Base-by-base conservation (phyloP, 306 rosid species). In the Prinsepia uniflora region DNA sequence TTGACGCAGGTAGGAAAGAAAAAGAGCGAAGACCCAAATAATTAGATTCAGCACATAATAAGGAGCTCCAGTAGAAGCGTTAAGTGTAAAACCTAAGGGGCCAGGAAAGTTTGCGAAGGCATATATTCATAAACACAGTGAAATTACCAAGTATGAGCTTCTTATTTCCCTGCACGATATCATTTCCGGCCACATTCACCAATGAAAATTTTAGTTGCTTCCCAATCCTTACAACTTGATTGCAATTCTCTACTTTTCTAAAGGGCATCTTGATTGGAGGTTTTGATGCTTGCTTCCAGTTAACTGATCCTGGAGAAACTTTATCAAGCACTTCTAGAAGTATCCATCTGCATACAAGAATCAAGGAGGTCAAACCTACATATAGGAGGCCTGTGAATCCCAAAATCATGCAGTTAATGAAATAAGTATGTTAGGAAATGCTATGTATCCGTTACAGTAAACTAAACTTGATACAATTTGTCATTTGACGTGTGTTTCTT, bases 211-310 rank as follows among this genome's bases (percentile, higher is more conserved):
- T 88, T 63, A 95, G 75, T 59, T 86, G 89, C 78, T 76, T 86
- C 67, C 89, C 92, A 44, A 95, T 73, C 87, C 81, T 86, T 62
- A 91, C 56, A 72, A 89, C 92, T 80, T 95, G 97, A 74, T 95
- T 95, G 89, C 99, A 89, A 71, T 95, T 95, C 87, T 95, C 97
- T 70, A 95, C 90, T 72, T 95, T 95, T 80, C 90, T 87, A 76
- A 95, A 95, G 5, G 97, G 99, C 99, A 95, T 91, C 82, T 75
- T 95, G 45, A 91, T 84, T n/a, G 99, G 99, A 44, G 99, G 99
- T 70, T 70, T 95, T 67, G 99, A 82, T 74, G 99, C 91, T n/a
- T 83, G 92, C 76, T 89, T 95, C 97, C 96, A 95, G 78, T 84
- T 79, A 69, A 95, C 97, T 14, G 90, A 84, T 63, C 91, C 96